Evolutionary conservation across 2,329 filamentous ascomycete species (phyloP).

Genomic region (Exophiala lecanii-corni): DNA sequence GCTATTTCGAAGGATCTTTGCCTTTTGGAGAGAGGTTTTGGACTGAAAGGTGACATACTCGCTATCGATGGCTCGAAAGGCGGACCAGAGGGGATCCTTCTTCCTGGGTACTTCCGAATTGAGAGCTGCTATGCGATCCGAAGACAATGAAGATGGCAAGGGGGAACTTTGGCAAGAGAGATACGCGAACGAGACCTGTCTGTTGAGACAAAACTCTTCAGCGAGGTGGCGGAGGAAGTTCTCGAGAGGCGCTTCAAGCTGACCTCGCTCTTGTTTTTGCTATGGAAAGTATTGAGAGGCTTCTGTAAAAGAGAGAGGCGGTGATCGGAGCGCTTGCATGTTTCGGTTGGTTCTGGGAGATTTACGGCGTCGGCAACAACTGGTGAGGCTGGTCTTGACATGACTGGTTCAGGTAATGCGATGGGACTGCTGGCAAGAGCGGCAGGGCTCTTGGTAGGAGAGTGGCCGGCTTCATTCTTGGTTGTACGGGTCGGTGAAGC

Average conservation of each 20-base stretch:
- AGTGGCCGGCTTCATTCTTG: conserved; percentile 22
- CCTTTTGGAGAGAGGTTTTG: conserved; percentile 69
- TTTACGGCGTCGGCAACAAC: neutral
- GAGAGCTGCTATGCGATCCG: conserved; percentile 32
- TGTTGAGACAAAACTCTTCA: conserved; percentile 40
- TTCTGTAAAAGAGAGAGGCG: conserved; percentile 29
- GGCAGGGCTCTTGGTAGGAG: conserved; percentile 15
- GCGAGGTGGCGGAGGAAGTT: conserved; percentile 37
- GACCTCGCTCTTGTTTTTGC: conserved; percentile 32
- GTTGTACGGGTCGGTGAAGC: conserved; percentile 39
- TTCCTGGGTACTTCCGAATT: conserved; percentile 45
- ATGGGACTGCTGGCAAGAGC: conserved; percentile 8
- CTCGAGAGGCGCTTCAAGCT: conserved; percentile 32
- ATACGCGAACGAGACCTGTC: conserved; percentile 42
- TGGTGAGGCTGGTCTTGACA: conserved; percentile 13
- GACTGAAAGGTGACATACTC: conserved; percentile 60
- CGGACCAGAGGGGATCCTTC: conserved; percentile 66
- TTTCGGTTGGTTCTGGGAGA: neutral
- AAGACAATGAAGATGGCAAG: conserved; percentile 38
- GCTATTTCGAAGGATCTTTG: conserved; percentile 65
- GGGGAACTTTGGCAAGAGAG: conserved; percentile 45
- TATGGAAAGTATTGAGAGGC: conserved; percentile 38
- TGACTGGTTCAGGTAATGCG: conserved; percentile 10
- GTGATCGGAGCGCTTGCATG: too few species aligned
- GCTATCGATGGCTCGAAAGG: conserved; percentile 63